Evolutionary conservation across 163 green algal species (phyloP).

Genomic region (Picocystis sp.): DNA sequence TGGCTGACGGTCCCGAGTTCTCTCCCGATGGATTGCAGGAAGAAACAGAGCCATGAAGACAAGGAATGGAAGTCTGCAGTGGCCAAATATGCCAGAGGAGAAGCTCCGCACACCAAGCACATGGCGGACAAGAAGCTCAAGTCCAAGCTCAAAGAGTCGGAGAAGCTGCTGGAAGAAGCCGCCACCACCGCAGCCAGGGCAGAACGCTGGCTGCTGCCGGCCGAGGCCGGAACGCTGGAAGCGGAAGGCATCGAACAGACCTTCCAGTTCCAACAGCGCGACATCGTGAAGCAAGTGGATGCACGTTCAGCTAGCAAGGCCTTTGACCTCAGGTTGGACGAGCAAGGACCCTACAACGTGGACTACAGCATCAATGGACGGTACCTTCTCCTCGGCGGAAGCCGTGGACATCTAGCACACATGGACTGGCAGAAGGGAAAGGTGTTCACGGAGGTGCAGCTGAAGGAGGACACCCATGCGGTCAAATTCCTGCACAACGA

Average conservation of each 20-base stretch:
- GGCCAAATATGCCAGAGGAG: no score
- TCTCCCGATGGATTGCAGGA: no score
- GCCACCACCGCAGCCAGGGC: no score
- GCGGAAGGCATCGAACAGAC: slow-evolving; percentile 80
- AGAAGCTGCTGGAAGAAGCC: no score
- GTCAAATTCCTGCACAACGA: slow-evolving; percentile 91
- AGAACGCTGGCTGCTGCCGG: slow-evolving; percentile 60
- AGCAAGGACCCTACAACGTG: slow-evolving; percentile 79
- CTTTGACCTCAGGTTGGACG: slow-evolving; percentile 57
- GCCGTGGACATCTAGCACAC: slow-evolving; percentile 75
- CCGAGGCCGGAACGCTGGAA: slow-evolving; percentile 55
- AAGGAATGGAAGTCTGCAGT: no score
- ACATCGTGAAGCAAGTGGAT: slow-evolving; percentile 48
- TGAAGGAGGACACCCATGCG: slow-evolving; percentile 63
- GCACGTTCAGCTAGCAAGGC: slow-evolving; percentile 46
- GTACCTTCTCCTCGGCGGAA: slow-evolving; percentile 60
- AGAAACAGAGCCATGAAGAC: no score
- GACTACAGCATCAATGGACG: slow-evolving; percentile 63
- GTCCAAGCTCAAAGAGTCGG: no score
- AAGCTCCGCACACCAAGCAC: no score
- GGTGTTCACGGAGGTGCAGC: slow-evolving; percentile 71
- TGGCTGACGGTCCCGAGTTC: no score
- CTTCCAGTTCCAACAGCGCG: slow-evolving; percentile 64
- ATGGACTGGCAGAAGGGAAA: slow-evolving; percentile 63
- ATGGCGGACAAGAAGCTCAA: no score